Base-by-base conservation (phyloP, 306 rosid genomes). In the Inga leiocalycina region DNA sequence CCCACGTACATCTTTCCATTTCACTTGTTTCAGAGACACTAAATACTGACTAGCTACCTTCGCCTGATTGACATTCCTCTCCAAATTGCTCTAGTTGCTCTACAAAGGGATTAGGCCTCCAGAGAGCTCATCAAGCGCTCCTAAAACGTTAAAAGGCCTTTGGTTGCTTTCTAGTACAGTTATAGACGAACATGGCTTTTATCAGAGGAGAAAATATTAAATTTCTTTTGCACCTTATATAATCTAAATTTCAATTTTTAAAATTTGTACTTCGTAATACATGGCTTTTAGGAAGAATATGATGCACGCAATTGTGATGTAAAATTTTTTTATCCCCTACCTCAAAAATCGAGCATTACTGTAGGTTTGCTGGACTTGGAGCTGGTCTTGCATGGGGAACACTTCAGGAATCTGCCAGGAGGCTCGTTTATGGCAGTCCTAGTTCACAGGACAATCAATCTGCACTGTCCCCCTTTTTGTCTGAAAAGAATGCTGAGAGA, bases 351-450 rank as follows among this genome's bases (percentile, higher is more conserved):
- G 61, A 67, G 45, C 64, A 8, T 8, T 48, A 70, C 72, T 81
- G 75, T 62, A 88, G 97, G 87, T 96, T 96, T 91, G 98, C 97
- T 59, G 99, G 98, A 24, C 89, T 96, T 22, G 98, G 98, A 74
- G 97, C 93, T 79, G 93, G 97, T 48, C 99, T 94, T 72, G 97
- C 98, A 2, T 93, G 97, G 99, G 99, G 99, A 82, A 92, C 99
- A 27, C 72, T 96, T 74, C 91, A 96, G 91, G 98, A 96, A 89
- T 93, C 98, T 77, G 88, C 95, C 72, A 93, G 87, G 88, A 88
- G 99, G 85, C 92, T 93, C 80, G 91, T 92, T 67, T 96, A 67
- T 82, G 99, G 99, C 46, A 70, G 83, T 5, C 87, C 87, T 48
- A 75, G 9, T 84, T 73, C 87, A 0, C 83, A 79, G 44, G 89